Base-by-base conservation (phyloP, 2,329 filamentous ascomycete species). In the Trichoderma cornu-damae region DNA sequence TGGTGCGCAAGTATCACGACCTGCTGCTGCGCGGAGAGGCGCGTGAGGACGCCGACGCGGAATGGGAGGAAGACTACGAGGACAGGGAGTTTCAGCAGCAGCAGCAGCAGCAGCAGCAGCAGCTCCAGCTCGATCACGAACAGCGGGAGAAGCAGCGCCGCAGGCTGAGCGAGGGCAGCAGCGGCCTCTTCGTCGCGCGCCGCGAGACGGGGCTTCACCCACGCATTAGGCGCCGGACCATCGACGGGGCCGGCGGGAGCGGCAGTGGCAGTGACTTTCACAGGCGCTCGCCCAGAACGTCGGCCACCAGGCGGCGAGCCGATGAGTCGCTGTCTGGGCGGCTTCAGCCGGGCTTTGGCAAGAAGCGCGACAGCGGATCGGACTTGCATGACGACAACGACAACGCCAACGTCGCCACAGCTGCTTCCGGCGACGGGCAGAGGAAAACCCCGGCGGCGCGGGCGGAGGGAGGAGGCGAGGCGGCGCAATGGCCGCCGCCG, bases 401-500 rank as follows among this genome's bases (percentile, higher is more conserved):
- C 30, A 28, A n/a, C 26, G n/a, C 16, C 6, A 24, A 26, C 53
- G 9, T 22, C 8, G 16, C 20, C 26, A 22, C 12, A 16, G 5
- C 42, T 18, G 14, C 32, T 30, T 16, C 40, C 18, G 6, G 11
- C 32, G 51, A 38, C 22, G 30, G n/a, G 42, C 26, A 38, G 7
- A 35, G 22, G 8, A 47, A 7, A 3, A 34, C 22, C n/a, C 14
- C 38, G 20, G 40, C 22, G 18, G 22, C 51, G 30, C 14, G 22
- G 20, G 40, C 51, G 32, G 12, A 40, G 1, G 14, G n/a, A 22
- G 20, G 40, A 35, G 32, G 32, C 32, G 32, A 35, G 34, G 20
- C 18, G 58, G 78, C 76, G 2, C 71, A 77, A 64, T 86, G 83
- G 83, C 83, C 83, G 16, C 83, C 83, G 0, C 69, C 72, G 9